phyloP scores from a whole-genome alignment of 192 early-diverging fungal species.

The Spizellomyces punctatus region DNA sequence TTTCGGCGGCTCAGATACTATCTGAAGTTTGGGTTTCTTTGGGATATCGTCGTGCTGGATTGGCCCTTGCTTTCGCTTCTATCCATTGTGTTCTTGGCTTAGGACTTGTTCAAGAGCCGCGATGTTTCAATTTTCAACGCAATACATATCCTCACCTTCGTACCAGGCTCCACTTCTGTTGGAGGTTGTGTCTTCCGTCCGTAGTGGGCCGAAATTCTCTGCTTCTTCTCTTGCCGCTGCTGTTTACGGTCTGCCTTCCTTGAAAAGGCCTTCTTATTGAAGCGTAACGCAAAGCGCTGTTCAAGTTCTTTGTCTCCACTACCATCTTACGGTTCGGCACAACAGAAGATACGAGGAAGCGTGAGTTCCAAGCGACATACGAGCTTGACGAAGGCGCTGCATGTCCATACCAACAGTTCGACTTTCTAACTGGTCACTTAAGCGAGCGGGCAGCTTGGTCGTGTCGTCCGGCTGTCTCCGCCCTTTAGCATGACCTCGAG shows the following conservation, averaged over 20 bases:
- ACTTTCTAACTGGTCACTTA: not conserved
- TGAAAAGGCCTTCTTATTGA: conserved; percentile 29
- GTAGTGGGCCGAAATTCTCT: conserved; percentile 18
- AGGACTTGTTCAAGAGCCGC: not conserved
- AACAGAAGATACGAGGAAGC: not conserved
- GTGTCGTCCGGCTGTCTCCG: too few species aligned
- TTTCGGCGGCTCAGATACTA: not conserved
- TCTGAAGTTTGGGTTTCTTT: too few species aligned
- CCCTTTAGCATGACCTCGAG: too few species aligned
- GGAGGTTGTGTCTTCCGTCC: conserved; percentile 12
- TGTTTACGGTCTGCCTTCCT: conserved; percentile 38
- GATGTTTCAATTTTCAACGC: not conserved
- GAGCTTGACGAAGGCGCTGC: not conserved
- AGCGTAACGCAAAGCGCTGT: conserved; percentile 32
- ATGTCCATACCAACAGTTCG: not conserved
- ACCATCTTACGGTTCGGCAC: too few species aligned
- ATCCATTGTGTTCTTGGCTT: not conserved
- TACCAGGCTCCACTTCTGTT: not conserved
- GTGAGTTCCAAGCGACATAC: not conserved
- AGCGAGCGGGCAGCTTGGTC: not conserved
- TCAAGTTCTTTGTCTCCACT: conserved; percentile 11
- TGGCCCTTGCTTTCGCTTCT: not conserved
- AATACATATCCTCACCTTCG: not conserved
- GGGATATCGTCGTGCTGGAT: not conserved
- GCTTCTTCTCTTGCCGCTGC: conserved; percentile 34